Evolutionary conservation across 768 basidiomycete species (phyloP), one percentile per base, ranked within the genome.

Genomic region (Rhizopogon vesiculosus): DNA sequence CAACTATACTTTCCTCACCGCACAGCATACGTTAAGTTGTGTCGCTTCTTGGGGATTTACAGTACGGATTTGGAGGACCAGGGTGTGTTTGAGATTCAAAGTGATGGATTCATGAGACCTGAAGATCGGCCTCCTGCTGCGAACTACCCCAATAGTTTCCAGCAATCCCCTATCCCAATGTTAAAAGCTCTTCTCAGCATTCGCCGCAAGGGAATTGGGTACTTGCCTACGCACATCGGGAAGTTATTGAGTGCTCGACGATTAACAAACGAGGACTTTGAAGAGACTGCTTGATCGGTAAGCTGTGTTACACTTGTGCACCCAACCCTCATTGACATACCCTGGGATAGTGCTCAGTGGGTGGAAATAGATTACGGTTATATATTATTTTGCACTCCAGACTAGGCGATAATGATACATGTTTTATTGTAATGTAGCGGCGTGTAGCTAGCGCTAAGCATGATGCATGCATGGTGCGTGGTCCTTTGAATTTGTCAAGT

Each of bases 31-130:
- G 56, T 56, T 22, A 59, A 55, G 1, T 35, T 75, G 10, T 78
- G 78, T 55, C 56, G 62, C 28, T 65, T 72, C 53, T 62, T 80
- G 33, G 72, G 77, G 3, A 22, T 78, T 13, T 58, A 66, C 7
- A 69, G 78, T 6, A 70, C 62, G 10, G 75, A 80, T 3, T 77
- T 67, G 70, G 72, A 78, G 31, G 78, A 74, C 3, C 76, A 75
- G 2, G 76, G 78, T 58, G 78, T 74, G 3, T 75, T 79, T 45
- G 7, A 38, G 2, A 31, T 60, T 2, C 46, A 59, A n/a, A 45
- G 44, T 2, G 63, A 63, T 7, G 63, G 68, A 3, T 70, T 66
- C 39, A 61, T 66, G 16, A 42, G n/a, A 5, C 62, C 55, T 12
- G 56, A n/a, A 15, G 39, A 52, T n/a, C 49, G 56, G 7, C 29